Conservation (phyloP, 768 basidiomycete species). For the Boletus rufocinnamomeus region DNA sequence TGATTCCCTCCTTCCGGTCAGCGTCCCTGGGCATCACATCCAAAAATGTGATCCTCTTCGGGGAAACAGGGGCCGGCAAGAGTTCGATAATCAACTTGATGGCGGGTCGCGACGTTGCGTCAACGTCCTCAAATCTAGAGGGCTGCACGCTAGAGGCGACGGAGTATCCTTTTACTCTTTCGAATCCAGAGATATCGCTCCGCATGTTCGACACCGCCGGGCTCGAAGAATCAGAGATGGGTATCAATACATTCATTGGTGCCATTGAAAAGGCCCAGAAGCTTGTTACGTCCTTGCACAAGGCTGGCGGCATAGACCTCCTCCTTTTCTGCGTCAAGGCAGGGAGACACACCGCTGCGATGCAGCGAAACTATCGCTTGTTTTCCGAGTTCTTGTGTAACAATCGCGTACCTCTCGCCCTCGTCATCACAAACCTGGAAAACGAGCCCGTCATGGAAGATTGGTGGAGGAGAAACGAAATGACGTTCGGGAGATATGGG, state of each 20-base stretch:
- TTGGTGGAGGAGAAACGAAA: slow-evolving; percentile 1
- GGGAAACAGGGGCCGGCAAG: neutral
- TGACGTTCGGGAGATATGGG: neutral
- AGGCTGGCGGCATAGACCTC: slow-evolving; percentile 1
- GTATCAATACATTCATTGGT: neutral
- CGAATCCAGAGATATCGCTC: neutral
- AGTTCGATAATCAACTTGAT: slow-evolving; percentile 9
- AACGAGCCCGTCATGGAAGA: neutral
- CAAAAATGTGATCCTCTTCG: slow-evolving; percentile 7
- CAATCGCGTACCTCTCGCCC: neutral
- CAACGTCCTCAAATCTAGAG: neutral
- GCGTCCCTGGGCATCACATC: neutral
- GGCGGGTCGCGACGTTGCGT: neutral
- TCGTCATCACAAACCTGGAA: neutral
- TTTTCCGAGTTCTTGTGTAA: neutral
- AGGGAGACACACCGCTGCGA: neutral
- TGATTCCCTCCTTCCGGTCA: neutral
- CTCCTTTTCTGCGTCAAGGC: slow-evolving; percentile 4
- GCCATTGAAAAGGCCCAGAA: slow-evolving; percentile 9
- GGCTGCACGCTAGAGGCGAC: slow-evolving; percentile 1
- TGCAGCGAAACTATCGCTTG: slow-evolving; percentile 1
- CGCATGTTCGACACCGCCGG: neutral
- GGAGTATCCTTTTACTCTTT: neutral
- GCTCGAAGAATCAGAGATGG: neutral
- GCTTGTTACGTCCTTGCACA: slow-evolving; percentile 2